Evolutionary conservation across 257 asterid species (phyloP), one percentile per base, ranked within the genome.

Genomic region (Echites panduratus): DNA sequence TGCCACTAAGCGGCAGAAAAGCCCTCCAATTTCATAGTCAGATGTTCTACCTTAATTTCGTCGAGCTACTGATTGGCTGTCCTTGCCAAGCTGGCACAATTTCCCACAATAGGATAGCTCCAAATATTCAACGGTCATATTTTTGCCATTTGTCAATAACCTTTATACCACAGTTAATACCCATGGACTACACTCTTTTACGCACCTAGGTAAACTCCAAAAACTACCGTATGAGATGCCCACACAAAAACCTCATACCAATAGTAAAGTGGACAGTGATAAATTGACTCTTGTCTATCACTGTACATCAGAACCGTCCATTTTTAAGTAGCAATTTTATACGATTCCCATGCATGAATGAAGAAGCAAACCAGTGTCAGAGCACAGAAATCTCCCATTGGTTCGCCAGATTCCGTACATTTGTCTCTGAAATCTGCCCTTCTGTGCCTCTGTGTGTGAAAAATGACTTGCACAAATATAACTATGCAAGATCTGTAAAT

Each of bases 1-100:
- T 73, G 48, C 72, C 68, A 68, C 71, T 50, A 53, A 48, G 59
- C 9, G 41, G 79, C 75, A 77, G 72, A 50, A 76, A 17, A 63
- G 70, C 72, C 20, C 82, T 78, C 58, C 13, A 22, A 53, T 72
- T 78, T 79, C 78, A 79, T 59, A 79, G 62, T 83, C 83, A 74
- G 69, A 83, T 81, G 75, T 27, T 26, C 81, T 47, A 85, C 97
- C 98, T 89, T 94, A 94, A 87, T 84, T 86, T 89, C 87, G 70
- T 84, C 98, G 96, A 94, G 84, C 48, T 78, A 82, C 82, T 86
- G 93, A 87, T 84, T 90, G 95, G 96, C 85, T 86, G 88, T 83
- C 68, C 70, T 73, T 78, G 83, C 85, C 87, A 47, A 77, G 81
- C 81, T 86, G 89, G 84, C 88, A 76, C 84, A 71, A 65, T 74